A percentile compares a stretch with the other conserved stretches of the same genome.
phyloP scores from a whole-genome alignment of 1,284 basidiomycete species.

The Pascua guehoae region DNA sequence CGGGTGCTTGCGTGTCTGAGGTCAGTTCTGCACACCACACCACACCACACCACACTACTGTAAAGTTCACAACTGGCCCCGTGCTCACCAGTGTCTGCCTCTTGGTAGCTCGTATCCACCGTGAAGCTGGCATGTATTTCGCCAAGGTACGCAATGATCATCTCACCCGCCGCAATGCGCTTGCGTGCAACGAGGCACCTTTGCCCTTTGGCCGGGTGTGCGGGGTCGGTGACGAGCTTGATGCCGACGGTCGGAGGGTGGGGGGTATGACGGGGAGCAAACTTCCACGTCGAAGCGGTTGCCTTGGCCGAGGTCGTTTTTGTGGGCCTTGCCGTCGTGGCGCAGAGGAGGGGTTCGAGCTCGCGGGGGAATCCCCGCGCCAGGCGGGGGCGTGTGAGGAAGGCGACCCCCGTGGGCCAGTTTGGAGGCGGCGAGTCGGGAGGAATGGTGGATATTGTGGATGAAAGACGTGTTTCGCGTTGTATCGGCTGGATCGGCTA shows the following conservation, averaged over 20 bases:
- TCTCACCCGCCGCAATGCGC: constrained; percentile 63
- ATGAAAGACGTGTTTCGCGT: too few relatives aligned
- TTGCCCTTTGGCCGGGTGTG: constrained; percentile 77
- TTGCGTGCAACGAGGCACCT: constrained; percentile 72
- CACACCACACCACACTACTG: neutral
- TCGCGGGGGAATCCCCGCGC: constrained; percentile 34
- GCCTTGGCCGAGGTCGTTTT: neutral
- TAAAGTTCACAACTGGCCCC: too few relatives aligned
- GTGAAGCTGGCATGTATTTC: constrained; percentile 54
- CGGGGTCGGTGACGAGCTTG: constrained; percentile 35
- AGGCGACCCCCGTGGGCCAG: constrained; percentile 43
- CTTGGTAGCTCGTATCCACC: constrained; percentile 58
- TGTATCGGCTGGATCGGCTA: too few relatives aligned
- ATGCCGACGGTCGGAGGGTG: constrained; percentile 25
- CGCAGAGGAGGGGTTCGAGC: constrained; percentile 26
- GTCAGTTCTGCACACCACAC: too few relatives aligned
- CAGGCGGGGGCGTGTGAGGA: constrained; percentile 41
- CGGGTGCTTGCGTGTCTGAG: too few relatives aligned
- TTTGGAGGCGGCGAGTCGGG: constrained; percentile 29
- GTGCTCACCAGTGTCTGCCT: too few relatives aligned
- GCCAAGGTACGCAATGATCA: constrained; percentile 78
- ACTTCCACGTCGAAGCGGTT: neutral
- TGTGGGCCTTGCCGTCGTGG: neutral
- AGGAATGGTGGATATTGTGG: too few relatives aligned
- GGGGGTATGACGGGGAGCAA: neutral